phyloP scores from a whole-genome alignment of 495 filamentous ascomycete species.

The Trichodelitschia bisporula region DNA sequence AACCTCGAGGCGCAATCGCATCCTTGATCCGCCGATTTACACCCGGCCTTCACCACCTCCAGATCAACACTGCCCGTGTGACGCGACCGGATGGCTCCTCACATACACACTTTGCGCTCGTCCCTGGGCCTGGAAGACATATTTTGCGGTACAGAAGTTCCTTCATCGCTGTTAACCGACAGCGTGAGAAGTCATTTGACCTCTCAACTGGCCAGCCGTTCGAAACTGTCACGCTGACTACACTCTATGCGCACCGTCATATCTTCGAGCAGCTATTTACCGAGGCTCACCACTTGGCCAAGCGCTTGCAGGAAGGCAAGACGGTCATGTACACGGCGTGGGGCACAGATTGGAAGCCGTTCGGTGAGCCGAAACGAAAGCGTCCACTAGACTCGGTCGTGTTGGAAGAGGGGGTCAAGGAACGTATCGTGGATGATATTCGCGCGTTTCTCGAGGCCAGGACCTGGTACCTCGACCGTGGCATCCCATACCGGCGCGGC shows the following conservation, averaged over 20 bases:
- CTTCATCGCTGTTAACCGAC: constrained; percentile 63
- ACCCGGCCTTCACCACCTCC: constrained; percentile 40
- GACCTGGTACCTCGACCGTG: constrained; percentile 81
- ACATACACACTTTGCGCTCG: constrained; percentile 59
- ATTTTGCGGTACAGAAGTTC: constrained; percentile 65
- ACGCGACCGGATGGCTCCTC: constrained; percentile 36
- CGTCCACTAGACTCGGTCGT: constrained; percentile 73
- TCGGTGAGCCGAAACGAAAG: constrained; percentile 72
- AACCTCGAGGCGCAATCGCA: constrained; percentile 19
- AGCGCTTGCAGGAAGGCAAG: constrained; percentile 65
- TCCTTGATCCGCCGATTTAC: constrained; percentile 30
- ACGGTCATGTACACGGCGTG: constrained; percentile 73
- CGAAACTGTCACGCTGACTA: constrained; percentile 82
- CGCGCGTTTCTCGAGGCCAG: constrained; percentile 55
- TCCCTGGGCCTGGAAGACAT: constrained; percentile 74
- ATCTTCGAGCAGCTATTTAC: constrained; percentile 68
- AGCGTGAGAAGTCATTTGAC: constrained; percentile 51
- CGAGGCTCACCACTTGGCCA: constrained; percentile 59
- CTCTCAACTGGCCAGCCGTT: constrained; percentile 65
- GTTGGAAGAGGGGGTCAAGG: constrained; percentile 63
- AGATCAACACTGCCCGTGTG: constrained; percentile 38
- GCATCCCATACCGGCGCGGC: constrained; percentile 81
- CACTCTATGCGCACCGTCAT: constrained; percentile 64
- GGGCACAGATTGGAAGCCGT: constrained; percentile 58
- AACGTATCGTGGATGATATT: constrained; percentile 63